Evolutionary conservation across 129 eudicot genomes (phyloP).

Genomic region (Chrysanthemum seticuspe): DNA sequence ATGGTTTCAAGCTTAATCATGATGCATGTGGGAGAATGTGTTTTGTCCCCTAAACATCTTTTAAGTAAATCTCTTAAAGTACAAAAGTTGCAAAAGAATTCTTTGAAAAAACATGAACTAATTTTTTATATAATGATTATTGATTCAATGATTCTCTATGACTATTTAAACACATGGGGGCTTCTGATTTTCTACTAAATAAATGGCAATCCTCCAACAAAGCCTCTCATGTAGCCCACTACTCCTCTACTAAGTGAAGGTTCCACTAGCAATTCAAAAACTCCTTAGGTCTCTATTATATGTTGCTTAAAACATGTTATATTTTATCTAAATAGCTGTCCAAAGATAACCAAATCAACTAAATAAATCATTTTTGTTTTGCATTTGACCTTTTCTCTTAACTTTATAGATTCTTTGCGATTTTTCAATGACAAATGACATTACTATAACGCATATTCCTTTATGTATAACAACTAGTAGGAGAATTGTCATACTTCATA

Average conservation of each 20-base stretch:
- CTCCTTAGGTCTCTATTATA: neutral
- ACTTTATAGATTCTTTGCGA: slow-evolving; percentile 3
- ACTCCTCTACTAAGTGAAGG: slow-evolving; percentile 37
- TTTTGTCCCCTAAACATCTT: slow-evolving; percentile 36
- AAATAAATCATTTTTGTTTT: slow-evolving; percentile 6
- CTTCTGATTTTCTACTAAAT: neutral
- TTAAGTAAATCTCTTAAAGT: slow-evolving; percentile 18
- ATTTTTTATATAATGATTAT: neutral
- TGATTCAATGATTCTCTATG: slow-evolving; percentile 15
- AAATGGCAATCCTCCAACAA: slow-evolving; percentile 46
- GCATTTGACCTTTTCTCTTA: slow-evolving; percentile 20
- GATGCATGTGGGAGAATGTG: slow-evolving; percentile 74
- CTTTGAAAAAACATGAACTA: slow-evolving; percentile 15
- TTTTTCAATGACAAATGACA: slow-evolving; percentile 4
- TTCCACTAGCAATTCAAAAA: slow-evolving; percentile 36
- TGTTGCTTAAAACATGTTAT: slow-evolving; percentile 27
- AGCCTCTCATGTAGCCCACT: slow-evolving; percentile 42
- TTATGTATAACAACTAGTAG: neutral
- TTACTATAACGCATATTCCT: slow-evolving; percentile 6
- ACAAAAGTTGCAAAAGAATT: slow-evolving; percentile 5
- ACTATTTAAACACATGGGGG: slow-evolving; percentile 9
- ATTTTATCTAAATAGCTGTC: slow-evolving; percentile 26
- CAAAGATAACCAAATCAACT: slow-evolving; percentile 12
- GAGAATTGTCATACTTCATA: no score
- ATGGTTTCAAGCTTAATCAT: slow-evolving; percentile 48